These are phyloP conservation scores for Fusarium sp. DNA, from an alignment of 2,329 filamentous ascomycete species.

Conservation along the genomic window DNA sequence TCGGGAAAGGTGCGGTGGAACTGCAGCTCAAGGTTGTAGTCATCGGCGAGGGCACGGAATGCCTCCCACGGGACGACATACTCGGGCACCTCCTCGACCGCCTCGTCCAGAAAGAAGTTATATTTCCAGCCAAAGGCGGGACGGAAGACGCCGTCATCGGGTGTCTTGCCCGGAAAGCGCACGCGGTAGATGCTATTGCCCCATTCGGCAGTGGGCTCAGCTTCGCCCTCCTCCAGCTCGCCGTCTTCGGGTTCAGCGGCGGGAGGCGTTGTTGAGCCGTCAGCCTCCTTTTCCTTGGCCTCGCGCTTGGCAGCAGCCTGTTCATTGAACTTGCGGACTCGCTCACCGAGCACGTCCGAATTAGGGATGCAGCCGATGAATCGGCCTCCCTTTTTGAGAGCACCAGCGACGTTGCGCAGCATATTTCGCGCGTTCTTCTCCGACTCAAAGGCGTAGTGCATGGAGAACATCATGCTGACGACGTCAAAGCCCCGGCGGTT, in stretches of 20 bases:
- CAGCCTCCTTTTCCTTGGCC: slow-evolving; percentile 36
- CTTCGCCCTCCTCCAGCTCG: slow-evolving; percentile 71
- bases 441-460: slow-evolving; percentile 98
- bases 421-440: slow-evolving; percentile 91
- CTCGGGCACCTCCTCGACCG: slow-evolving; percentile 95
- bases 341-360: slow-evolving; percentile 86
- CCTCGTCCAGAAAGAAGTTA: slow-evolving; percentile 94
- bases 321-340: slow-evolving; percentile 82
- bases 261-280: slow-evolving; percentile 40
- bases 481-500: slow-evolving; percentile 89
- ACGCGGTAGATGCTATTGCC: slow-evolving; percentile 95
- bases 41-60: slow-evolving; percentile 93
- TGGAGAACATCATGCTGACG: slow-evolving; percentile 99
- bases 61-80: slow-evolving; percentile 99
- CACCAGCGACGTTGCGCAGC: slow-evolving; percentile 91
- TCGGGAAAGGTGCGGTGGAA: slow-evolving; percentile 93
- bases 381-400: slow-evolving; percentile 91
- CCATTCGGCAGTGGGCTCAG: slow-evolving; percentile 79
- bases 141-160: slow-evolving; percentile 88
- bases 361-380: slow-evolving; percentile 98
- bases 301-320: slow-evolving; percentile 52
- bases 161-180: slow-evolving; percentile 85
- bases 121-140: slow-evolving; percentile 99
- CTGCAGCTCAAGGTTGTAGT: slow-evolving; percentile 95
- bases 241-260: slow-evolving; percentile 53